Percentiles rank a stretch among this genome's conserved stretches.
These are phyloP conservation scores for Crassisporium funariophilum DNA, from an alignment of 768 basidiomycete species.

Conservation along the genomic window DNA sequence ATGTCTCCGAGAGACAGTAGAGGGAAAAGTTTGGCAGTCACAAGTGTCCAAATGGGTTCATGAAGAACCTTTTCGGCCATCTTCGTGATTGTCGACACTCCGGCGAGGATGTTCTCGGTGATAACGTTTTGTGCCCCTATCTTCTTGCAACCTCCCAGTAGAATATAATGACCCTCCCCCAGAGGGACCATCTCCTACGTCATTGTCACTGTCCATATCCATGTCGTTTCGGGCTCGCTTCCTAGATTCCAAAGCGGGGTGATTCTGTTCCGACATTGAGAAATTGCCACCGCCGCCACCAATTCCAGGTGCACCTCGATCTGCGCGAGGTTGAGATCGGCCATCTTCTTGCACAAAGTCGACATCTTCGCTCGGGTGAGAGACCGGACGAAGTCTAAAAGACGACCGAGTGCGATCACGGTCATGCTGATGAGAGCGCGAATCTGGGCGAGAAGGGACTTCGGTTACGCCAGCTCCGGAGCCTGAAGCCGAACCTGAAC, in stretches of 20 bases:
- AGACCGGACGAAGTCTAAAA: slow-evolving; percentile 55
- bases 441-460: slow-evolving; percentile 53
- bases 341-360: slow-evolving; percentile 60
- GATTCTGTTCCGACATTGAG: slow-evolving; percentile 40
- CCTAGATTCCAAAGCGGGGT: slow-evolving; percentile 46
- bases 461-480: slow-evolving; percentile 39
- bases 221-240: slow-evolving; percentile 65
- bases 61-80: slow-evolving; percentile 35
- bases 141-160: slow-evolving; percentile 42
- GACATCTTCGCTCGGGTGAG: slow-evolving; percentile 45
- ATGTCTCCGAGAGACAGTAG: slow-evolving; percentile 6
- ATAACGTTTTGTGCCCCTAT: slow-evolving; percentile 60
- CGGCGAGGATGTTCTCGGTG: slow-evolving; percentile 49
- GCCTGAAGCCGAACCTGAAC: slow-evolving; percentile 54
- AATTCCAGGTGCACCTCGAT: slow-evolving; percentile 28
- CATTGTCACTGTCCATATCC: slow-evolving; percentile 61
- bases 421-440: slow-evolving; percentile 51
- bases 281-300: slow-evolving; percentile 35
- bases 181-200: slow-evolving; percentile 33
- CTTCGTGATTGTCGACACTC: slow-evolving; percentile 42
- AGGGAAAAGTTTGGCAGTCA: slow-evolving; percentile 10
- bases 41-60: slow-evolving; percentile 22
- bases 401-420: slow-evolving; percentile 39
- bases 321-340: slow-evolving; percentile 41
- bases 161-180: slow-evolving; percentile 34